A percentile compares a stretch with the other conserved stretches of the same genome.
phyloP scores from a whole-genome alignment of 1,284 basidiomycete genomes.

The Melanopsichium pennsylvanicum region DNA sequence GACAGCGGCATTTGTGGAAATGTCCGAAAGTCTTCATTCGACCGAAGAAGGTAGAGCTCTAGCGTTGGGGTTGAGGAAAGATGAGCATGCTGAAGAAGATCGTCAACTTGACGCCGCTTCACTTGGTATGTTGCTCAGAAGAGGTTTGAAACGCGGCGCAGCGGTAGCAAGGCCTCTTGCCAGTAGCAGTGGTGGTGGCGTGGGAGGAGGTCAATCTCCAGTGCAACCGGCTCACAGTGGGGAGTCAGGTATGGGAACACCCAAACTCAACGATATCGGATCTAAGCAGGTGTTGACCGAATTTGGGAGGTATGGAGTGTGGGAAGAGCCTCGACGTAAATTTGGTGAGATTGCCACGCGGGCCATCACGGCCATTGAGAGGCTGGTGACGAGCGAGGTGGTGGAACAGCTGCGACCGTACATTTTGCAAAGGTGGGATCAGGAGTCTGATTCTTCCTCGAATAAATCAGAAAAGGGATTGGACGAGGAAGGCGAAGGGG shows the following conservation, averaged over 20 bases:
- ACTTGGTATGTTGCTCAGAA: conserved; percentile 46
- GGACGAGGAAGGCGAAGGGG: conserved; percentile 18
- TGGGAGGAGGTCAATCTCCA: no score
- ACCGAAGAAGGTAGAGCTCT: conserved; percentile 36
- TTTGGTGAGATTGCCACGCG: conserved; percentile 44
- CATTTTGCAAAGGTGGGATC: conserved; percentile 44
- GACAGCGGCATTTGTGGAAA: conserved; percentile 46
- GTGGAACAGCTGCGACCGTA: conserved; percentile 48
- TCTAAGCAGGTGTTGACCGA: conserved; percentile 18
- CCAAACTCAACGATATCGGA: conserved; percentile 17
- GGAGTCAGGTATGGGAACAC: conserved; percentile 9
- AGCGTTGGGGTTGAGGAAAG: conserved; percentile 23
- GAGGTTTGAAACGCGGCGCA: conserved; percentile 51
- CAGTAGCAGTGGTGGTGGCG: not conserved
- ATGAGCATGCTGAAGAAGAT: conserved; percentile 36
- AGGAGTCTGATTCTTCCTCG: not conserved
- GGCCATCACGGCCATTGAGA: conserved; percentile 39
- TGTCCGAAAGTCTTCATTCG: conserved; percentile 37
- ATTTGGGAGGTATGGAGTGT: conserved; percentile 40
- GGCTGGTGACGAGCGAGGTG: conserved; percentile 51
- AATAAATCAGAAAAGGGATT: conserved; percentile 1
- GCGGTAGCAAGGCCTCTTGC: conserved; percentile 26
- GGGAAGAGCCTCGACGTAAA: conserved; percentile 48
- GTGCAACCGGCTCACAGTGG: not conserved
- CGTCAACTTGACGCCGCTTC: conserved; percentile 55